These are phyloP conservation scores for Thymus quinquecostatus DNA, from an alignment of 257 asterid species.

Conservation along the genomic window DNA sequence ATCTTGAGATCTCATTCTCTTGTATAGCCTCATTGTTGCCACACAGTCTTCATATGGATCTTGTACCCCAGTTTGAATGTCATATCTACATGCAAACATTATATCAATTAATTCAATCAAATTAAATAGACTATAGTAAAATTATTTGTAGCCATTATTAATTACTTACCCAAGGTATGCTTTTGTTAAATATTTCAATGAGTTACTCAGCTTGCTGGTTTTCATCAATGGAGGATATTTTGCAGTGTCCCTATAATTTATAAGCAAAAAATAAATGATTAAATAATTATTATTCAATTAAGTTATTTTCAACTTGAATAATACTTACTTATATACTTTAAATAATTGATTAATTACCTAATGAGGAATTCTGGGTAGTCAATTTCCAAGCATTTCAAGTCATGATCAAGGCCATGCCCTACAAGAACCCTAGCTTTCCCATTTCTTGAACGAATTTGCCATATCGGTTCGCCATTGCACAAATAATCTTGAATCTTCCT, in stretches of 20 bases:
- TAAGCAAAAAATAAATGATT: neutral
- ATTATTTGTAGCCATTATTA: constrained; percentile 27
- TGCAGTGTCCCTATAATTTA: constrained; percentile 70
- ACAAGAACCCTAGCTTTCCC: constrained; percentile 82
- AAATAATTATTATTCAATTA: no score
- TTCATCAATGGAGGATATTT: constrained; percentile 87
- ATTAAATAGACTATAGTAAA: no score
- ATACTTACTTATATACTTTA: no score
- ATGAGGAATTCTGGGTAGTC: constrained; percentile 68
- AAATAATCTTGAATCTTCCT: constrained; percentile 83
- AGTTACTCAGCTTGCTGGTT: constrained; percentile 95
- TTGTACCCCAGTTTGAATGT: constrained; percentile 77
- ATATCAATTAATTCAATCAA: no score
- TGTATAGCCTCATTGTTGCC: constrained; percentile 74
- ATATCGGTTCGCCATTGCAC: constrained; percentile 86
- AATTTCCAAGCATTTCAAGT: constrained; percentile 73
- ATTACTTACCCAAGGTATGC: constrained; percentile 85
- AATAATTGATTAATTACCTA: constrained; percentile 43
- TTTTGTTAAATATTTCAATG: constrained; percentile 73
- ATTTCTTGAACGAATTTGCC: constrained; percentile 84
- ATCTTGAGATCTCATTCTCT: constrained; percentile 72
- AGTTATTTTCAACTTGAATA: no score
- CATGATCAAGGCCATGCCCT: constrained; percentile 89
- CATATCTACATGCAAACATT: constrained; percentile 49
- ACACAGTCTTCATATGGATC: constrained; percentile 93